phyloP scores from a whole-genome alignment of 2,329 filamentous ascomycete genomes.

The Talaromyces albobiverticillius region DNA sequence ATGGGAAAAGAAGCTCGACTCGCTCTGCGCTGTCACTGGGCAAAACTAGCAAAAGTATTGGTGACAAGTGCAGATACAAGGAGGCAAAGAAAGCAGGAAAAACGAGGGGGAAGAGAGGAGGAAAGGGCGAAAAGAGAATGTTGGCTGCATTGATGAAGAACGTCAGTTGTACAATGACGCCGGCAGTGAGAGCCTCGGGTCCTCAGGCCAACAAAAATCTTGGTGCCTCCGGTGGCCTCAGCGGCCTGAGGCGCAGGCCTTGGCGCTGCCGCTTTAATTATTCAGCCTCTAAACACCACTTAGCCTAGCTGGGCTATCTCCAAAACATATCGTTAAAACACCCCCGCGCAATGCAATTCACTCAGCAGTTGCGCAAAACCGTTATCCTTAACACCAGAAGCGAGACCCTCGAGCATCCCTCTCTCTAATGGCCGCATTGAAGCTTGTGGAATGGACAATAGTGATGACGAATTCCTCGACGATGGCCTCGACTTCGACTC shows the following conservation, averaged over 20 bases:
- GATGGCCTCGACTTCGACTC: slow-evolving; percentile 47
- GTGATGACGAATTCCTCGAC: slow-evolving; percentile 48
- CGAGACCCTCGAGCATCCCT: slow-evolving; percentile 8
- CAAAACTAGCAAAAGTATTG: neutral
- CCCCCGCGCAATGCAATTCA: neutral
- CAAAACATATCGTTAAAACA: too few species aligned
- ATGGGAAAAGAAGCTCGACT: neutral
- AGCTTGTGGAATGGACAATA: slow-evolving; percentile 44
- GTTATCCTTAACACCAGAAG: neutral
- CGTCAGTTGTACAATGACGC: too few species aligned
- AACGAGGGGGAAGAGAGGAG: neutral
- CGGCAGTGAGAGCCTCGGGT: neutral
- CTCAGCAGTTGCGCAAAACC: neutral
- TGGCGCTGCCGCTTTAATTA: neutral
- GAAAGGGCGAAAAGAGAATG: neutral
- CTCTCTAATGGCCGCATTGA: slow-evolving; percentile 32
- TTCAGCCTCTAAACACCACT: neutral
- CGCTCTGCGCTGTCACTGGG: neutral
- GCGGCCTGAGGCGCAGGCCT: neutral
- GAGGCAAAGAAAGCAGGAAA: neutral
- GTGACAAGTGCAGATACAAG: neutral
- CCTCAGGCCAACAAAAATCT: neutral
- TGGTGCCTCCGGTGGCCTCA: neutral
- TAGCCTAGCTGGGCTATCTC: too few species aligned
- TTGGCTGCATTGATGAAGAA: neutral